Conservation (phyloP, 768 basidiomycete genomes). For the Megacollybia marginata region DNA sequence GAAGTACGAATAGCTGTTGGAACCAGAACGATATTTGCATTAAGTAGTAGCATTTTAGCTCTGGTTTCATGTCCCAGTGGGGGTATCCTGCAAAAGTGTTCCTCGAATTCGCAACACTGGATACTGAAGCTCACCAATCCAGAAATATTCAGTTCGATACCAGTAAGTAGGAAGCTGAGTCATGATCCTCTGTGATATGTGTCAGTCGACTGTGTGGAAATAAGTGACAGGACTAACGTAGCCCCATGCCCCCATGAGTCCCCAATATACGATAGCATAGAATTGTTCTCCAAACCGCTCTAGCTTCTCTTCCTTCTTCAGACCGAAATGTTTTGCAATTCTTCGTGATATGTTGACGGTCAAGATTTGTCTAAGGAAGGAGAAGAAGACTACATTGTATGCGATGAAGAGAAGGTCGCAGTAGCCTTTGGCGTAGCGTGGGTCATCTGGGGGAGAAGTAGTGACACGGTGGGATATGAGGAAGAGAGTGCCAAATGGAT, state of each 20-base stretch:
- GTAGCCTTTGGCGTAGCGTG: constrained; percentile 65
- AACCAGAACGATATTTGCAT: constrained; percentile 92
- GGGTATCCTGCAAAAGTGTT: constrained; percentile 86
- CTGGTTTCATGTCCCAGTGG: constrained; percentile 78
- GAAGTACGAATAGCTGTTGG: constrained; percentile 84
- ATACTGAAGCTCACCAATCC: constrained; percentile 50
- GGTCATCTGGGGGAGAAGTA: constrained; percentile 41
- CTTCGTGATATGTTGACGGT: constrained; percentile 59
- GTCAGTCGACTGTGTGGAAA: constrained; percentile 2
- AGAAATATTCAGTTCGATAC: constrained; percentile 79
- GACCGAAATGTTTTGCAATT: constrained; percentile 62
- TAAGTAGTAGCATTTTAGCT: constrained; percentile 89
- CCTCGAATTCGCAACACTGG: not conserved
- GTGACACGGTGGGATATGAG: constrained; percentile 63
- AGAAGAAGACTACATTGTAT: constrained; percentile 85
- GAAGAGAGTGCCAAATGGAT: constrained; percentile 71
- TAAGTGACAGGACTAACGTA: constrained; percentile 37
- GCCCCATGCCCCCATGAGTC: constrained; percentile 65
- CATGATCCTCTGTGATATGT: constrained; percentile 66
- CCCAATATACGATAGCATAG: constrained; percentile 81
- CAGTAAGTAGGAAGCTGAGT: constrained; percentile 73
- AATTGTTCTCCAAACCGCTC: constrained; percentile 88
- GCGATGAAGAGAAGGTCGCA: constrained; percentile 73
- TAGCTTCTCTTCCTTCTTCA: constrained; percentile 59
- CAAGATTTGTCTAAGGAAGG: constrained; percentile 74